Conservation (phyloP, 176 grass and related monocot genomes). For the Themeda triandra region DNA sequence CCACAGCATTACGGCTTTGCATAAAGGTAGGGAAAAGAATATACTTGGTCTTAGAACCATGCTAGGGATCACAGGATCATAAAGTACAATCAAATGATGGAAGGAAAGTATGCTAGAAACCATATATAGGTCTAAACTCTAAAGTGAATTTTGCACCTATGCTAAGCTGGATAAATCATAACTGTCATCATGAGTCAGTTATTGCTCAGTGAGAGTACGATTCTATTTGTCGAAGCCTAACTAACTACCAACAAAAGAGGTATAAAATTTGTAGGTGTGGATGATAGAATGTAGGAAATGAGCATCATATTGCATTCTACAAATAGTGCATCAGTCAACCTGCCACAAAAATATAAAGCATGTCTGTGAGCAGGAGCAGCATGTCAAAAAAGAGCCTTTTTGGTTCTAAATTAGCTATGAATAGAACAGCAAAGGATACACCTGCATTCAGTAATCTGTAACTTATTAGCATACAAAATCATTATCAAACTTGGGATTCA, state of each 20-base stretch:
- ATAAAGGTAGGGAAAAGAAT: constrained; percentile 30
- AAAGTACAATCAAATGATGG: not conserved
- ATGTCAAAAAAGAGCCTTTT: not conserved
- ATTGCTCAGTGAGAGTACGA: not conserved
- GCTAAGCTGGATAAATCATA: not conserved
- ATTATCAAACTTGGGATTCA: not conserved
- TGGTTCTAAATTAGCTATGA: not conserved
- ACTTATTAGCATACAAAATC: not conserved
- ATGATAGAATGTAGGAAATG: not conserved
- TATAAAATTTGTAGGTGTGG: not conserved
- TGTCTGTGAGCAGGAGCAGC: not conserved
- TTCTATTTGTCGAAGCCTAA: not conserved
- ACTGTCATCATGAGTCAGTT: not conserved
- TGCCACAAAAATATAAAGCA: not conserved
- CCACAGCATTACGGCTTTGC: constrained; percentile 20
- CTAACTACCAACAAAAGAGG: not conserved
- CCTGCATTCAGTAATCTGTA: not conserved
- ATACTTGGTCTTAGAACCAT: constrained; percentile 19
- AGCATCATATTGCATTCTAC: not conserved
- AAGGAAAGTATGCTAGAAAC: constrained; percentile 12
- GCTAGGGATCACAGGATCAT: not conserved
- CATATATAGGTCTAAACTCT: not conserved
- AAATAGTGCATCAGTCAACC: not conserved
- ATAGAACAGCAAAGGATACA: not conserved
- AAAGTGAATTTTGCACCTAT: not conserved